Percentiles rank a stretch among this genome's conserved stretches.
Conservation (phyloP, 139 green algal genomes). For the Limnomonas spitsbergensis region DNA sequence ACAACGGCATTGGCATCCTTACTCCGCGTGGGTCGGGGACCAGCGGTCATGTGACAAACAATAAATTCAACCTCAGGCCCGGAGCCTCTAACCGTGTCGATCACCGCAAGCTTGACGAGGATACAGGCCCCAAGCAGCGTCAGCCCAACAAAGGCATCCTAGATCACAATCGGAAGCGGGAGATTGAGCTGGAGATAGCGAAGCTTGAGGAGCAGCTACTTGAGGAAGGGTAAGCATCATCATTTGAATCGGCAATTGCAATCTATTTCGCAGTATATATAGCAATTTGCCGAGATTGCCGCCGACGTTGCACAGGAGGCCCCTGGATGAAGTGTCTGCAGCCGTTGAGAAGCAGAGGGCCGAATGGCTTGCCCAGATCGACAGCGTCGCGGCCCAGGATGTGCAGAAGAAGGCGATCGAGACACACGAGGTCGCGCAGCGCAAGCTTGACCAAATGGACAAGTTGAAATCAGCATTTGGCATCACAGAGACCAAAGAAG, state of each 20-base stretch:
- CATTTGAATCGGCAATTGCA: neutral
- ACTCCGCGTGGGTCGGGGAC: constrained; percentile 88
- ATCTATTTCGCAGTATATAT: neutral
- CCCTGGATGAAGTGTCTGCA: constrained; percentile 22
- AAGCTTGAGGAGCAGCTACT: constrained; percentile 77
- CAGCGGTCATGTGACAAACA: constrained; percentile 90
- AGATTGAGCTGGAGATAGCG: constrained; percentile 88
- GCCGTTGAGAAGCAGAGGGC: neutral
- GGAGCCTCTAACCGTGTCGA: constrained; percentile 18
- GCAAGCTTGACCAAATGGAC: constrained; percentile 80
- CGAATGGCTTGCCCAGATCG: neutral
- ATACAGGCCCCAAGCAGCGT: constrained; percentile 33
- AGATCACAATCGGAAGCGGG: constrained; percentile 88
- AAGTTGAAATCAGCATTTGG: constrained; percentile 65
- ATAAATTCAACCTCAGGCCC: constrained; percentile 87
- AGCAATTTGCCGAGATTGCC: too few species aligned
- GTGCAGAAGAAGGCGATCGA: neutral
- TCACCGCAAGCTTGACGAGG: neutral
- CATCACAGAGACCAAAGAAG: constrained; percentile 71
- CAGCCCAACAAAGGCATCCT: constrained; percentile 84
- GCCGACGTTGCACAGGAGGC: constrained; percentile 24
- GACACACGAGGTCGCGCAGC: constrained; percentile 75
- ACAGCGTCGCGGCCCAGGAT: neutral
- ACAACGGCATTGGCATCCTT: constrained; percentile 92
- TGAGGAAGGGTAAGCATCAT: constrained; percentile 73